Conservation (phyloP, 192 early-diverging fungal species). For the Entophlyctis helioformis region DNA sequence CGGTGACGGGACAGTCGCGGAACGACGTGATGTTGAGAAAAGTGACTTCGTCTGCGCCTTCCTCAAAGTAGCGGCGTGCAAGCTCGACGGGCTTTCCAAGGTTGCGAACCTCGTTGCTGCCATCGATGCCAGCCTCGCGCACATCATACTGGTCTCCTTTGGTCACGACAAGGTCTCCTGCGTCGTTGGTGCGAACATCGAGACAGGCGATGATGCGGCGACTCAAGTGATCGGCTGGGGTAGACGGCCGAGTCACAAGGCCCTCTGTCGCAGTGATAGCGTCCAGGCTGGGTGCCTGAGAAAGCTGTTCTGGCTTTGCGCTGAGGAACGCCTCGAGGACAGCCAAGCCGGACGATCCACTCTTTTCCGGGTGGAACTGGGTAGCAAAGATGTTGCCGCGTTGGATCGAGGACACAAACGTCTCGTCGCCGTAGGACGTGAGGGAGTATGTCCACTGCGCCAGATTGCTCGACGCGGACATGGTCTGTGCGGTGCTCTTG, state of each 20-base stretch:
- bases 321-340: slow-evolving; percentile 72
- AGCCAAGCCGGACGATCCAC: slow-evolving; percentile 75
- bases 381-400: slow-evolving; percentile 86
- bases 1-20: slow-evolving; percentile 76
- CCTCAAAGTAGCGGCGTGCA: slow-evolving; percentile 79
- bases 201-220: slow-evolving; percentile 94
- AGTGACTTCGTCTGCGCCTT: slow-evolving; percentile 96
- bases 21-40: slow-evolving; percentile 99
- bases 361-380: slow-evolving; percentile 99
- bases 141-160: slow-evolving; percentile 99
- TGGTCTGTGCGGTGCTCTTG: too few species aligned
- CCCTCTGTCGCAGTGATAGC: too few species aligned
- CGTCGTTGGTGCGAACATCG: slow-evolving; percentile 93
- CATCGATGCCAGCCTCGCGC: slow-evolving; percentile 49
- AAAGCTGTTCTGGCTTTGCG: slow-evolving; percentile 12
- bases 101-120: slow-evolving; percentile 69
- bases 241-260: too few species aligned
- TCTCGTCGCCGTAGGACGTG: slow-evolving; percentile 81
- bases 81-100: slow-evolving; percentile 95
- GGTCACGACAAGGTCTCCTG: slow-evolving; percentile 95
- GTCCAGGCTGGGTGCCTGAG: neutral
- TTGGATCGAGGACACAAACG: slow-evolving; percentile 72
- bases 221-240: slow-evolving; percentile 52
- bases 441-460: slow-evolving; percentile 66
- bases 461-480: too few species aligned